A percentile compares a stretch with the other conserved stretches of the same genome.
Evolutionary conservation across 306 rosid species (phyloP).

Genomic region (Sicyos edulis): DNA sequence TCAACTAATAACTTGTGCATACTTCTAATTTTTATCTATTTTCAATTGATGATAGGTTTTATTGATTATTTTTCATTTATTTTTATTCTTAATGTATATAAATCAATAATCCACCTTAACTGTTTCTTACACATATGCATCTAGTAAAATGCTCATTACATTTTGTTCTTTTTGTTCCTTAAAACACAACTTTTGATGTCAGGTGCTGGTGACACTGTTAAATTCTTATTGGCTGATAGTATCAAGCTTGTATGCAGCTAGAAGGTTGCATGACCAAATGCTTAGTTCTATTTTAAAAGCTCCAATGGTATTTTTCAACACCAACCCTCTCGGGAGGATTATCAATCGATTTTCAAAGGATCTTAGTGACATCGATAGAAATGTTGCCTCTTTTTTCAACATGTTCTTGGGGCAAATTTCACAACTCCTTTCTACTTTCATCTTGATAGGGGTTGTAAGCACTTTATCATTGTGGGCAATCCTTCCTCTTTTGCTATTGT

Average conservation of each 20-base stretch:
- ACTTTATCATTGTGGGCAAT: slow-evolving; percentile 96
- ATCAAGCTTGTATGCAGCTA: slow-evolving; percentile 83
- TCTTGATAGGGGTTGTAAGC: slow-evolving; percentile 88
- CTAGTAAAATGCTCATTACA: background rate
- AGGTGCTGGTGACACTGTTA: slow-evolving; percentile 63
- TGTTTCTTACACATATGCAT: slow-evolving; percentile 27
- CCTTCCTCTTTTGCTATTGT: slow-evolving; percentile 77
- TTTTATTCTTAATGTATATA: slow-evolving; percentile 23
- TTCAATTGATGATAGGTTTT: background rate
- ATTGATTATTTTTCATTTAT: background rate
- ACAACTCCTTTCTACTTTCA: slow-evolving; percentile 74
- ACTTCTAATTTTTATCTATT: slow-evolving; percentile 11
- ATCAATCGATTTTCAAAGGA: slow-evolving; percentile 91
- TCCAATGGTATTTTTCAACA: slow-evolving; percentile 85
- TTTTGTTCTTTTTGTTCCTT: slow-evolving; percentile 26
- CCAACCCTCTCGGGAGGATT: slow-evolving; percentile 88
- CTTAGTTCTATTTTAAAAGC: slow-evolving; percentile 68
- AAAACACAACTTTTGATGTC: slow-evolving; percentile 28
- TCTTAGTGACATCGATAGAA: slow-evolving; percentile 89
- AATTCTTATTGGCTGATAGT: slow-evolving; percentile 79
- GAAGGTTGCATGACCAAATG: slow-evolving; percentile 80
- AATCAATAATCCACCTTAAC: slow-evolving; percentile 36
- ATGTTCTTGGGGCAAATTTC: slow-evolving; percentile 81
- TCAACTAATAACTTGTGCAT: background rate
- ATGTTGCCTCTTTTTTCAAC: slow-evolving; percentile 58